Percentiles rank a stretch among this genome's conserved stretches.
phyloP scores from a whole-genome alignment of 352 stramenopile species.

The Globisporangium uncinulatum region DNA sequence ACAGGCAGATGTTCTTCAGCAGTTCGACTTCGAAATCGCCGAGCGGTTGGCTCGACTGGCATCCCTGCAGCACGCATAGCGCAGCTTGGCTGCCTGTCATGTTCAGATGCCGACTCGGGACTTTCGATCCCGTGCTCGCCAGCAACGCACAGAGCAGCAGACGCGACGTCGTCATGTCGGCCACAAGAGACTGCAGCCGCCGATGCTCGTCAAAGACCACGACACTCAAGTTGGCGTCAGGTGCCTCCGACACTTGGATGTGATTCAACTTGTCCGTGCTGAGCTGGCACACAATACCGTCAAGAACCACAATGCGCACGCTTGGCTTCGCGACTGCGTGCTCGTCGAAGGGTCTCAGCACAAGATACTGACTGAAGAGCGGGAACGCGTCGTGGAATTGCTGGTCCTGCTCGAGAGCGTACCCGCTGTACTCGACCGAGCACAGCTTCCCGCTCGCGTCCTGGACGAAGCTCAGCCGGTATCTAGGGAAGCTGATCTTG shows the following conservation, averaged over 20 bases:
- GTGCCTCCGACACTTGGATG: slow-evolving; percentile 8
- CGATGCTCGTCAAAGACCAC: slow-evolving; percentile 29
- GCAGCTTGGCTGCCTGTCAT: slow-evolving; percentile 48
- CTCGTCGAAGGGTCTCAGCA: slow-evolving; percentile 15
- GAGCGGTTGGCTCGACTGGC: slow-evolving; percentile 27
- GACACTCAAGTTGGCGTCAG: slow-evolving; percentile 13
- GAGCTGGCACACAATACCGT: slow-evolving; percentile 17
- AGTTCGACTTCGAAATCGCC: slow-evolving; percentile 15
- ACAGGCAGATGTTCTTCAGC: slow-evolving; percentile 19
- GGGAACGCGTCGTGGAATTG: slow-evolving; percentile 35
- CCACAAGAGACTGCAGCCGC: slow-evolving; percentile 23
- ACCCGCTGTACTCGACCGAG: slow-evolving; percentile 36
- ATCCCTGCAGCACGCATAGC: slow-evolving; percentile 32
- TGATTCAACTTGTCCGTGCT: slow-evolving; percentile 12
- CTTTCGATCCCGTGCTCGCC: slow-evolving; percentile 15
- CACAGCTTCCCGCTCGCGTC: slow-evolving; percentile 11
- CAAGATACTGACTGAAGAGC: slow-evolving; percentile 32
- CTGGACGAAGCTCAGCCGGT: slow-evolving; percentile 29
- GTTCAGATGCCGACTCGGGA: slow-evolving; percentile 22
- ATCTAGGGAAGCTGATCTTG: slow-evolving; percentile 37
- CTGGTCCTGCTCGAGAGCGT: slow-evolving; percentile 24
- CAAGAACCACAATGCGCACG: slow-evolving; percentile 27
- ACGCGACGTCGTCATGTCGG: slow-evolving; percentile 28
- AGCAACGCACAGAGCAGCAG: slow-evolving; percentile 39
- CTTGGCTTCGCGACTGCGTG: slow-evolving; percentile 14